Evolutionary conservation across 1,284 basidiomycete species (phyloP).

Genomic region (Pseudozyma hubeiensis): DNA sequence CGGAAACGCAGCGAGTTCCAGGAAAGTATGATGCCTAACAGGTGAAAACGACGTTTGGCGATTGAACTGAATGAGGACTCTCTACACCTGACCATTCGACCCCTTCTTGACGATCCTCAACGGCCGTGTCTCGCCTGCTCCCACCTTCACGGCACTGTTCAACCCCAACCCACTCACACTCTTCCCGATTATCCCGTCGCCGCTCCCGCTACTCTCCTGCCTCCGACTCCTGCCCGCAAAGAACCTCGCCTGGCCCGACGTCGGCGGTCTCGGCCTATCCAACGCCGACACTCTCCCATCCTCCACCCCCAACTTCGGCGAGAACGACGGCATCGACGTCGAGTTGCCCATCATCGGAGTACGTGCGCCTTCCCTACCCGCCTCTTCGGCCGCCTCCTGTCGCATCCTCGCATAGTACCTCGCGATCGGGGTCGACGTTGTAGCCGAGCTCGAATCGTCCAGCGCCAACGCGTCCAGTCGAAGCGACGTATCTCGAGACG

Average conservation of each 20-base stretch:
- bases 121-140: constrained; percentile 6
- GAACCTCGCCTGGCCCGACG: constrained; percentile 28
- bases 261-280: constrained; percentile 47
- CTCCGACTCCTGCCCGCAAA: constrained; percentile 27
- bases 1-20: too few relatives aligned
- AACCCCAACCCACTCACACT: background rate
- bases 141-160: too few relatives aligned
- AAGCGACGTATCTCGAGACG: constrained; percentile 8
- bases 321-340: background rate
- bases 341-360: constrained; percentile 5
- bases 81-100: background rate
- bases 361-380: constrained; percentile 6
- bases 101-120: constrained; percentile 21
- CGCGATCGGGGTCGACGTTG: constrained; percentile 28
- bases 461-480: constrained; percentile 21
- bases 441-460: constrained; percentile 7
- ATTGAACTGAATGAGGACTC: too few relatives aligned
- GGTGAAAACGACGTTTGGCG: too few relatives aligned
- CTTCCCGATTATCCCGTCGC: background rate
- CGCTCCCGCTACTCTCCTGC: constrained; percentile 4
- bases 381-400: constrained; percentile 7
- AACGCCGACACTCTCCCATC: constrained; percentile 22
- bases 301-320: background rate
- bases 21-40: too few relatives aligned
- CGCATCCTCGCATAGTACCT: constrained; percentile 28